Evolutionary conservation across 2,329 filamentous ascomycete species (phyloP).

Genomic region (Monilinia fructicola): DNA sequence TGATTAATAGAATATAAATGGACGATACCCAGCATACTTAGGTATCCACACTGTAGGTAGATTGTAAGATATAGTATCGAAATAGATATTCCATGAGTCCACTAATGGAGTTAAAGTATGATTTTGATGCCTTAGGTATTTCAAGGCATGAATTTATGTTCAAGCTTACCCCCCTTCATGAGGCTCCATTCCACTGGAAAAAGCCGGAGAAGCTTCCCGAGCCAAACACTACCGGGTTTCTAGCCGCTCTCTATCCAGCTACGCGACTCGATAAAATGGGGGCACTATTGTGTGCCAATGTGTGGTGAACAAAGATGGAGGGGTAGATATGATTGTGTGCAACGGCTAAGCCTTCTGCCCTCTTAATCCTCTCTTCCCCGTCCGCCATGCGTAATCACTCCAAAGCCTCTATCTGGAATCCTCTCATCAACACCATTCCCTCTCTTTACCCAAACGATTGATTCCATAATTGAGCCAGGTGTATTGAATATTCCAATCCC

Average conservation of each 20-base stretch:
- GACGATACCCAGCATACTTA: background rate
- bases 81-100: background rate
- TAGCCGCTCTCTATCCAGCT: background rate
- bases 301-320: conserved; percentile 14
- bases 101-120: too few relatives aligned
- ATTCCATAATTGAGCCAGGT: background rate
- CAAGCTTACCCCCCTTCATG: background rate
- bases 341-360: conserved; percentile 24
- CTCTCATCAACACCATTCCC: background rate
- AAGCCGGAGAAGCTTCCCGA: conserved; percentile 13
- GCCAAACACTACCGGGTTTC: conserved; percentile 8
- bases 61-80: background rate
- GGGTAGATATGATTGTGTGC: conserved; percentile 8
- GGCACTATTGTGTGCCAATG: background rate
- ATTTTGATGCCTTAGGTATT: background rate
- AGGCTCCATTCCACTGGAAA: background rate
- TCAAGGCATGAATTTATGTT: background rate
- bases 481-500: background rate
- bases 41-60: background rate
- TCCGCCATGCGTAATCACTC: background rate
- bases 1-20: conserved; percentile 50
- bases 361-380: background rate
- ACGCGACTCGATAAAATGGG: conserved; percentile 6
- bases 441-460: conserved; percentile 1
- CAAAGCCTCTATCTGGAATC: background rate